Conservation (phyloP, 2,329 filamentous ascomycete species). For the Magnaporthiopsis poae region DNA sequence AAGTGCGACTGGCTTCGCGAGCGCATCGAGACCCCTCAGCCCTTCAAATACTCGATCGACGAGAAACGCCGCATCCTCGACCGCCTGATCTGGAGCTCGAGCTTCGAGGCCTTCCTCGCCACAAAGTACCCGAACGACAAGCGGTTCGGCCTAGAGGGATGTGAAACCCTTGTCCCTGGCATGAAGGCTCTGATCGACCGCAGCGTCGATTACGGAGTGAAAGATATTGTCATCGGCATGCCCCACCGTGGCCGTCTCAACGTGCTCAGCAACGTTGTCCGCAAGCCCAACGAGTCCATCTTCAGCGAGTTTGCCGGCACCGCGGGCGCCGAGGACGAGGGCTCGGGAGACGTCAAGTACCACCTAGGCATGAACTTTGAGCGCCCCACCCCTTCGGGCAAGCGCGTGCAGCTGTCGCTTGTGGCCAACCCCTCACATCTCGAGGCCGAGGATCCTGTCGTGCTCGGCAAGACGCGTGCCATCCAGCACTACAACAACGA, state of each 20-base stretch:
- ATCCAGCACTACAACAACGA: slow-evolving; percentile 99
- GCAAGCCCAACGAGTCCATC: slow-evolving; percentile 98
- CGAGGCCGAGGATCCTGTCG: slow-evolving; percentile 95
- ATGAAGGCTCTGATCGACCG: slow-evolving; percentile 99
- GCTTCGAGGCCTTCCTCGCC: slow-evolving; percentile 88
- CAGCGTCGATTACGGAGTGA: slow-evolving; percentile 95
- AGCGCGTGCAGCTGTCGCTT: slow-evolving; percentile 96
- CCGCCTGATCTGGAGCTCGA: slow-evolving; percentile 95
- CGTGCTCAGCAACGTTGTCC: slow-evolving; percentile 93
- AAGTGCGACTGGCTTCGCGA: slow-evolving; percentile 98
- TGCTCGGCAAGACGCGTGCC: slow-evolving; percentile 91
- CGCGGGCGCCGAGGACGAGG: slow-evolving; percentile 79
- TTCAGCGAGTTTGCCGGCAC: slow-evolving; percentile 96
- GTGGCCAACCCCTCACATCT: slow-evolving; percentile 97
- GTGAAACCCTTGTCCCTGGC: slow-evolving; percentile 89
- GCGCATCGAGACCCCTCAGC: slow-evolving; percentile 83
- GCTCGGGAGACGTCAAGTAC: slow-evolving; percentile 98
- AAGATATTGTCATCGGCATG: slow-evolving; percentile 99
- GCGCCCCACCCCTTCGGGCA: slow-evolving; percentile 91
- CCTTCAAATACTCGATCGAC: slow-evolving; percentile 95
- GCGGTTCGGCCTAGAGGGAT: slow-evolving; percentile 95
- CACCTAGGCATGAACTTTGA: slow-evolving; percentile 99
- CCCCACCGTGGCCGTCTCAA: slow-evolving; percentile 97
- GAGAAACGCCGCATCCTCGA: slow-evolving; percentile 97
- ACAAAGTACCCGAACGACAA: slow-evolving; percentile 99